These are phyloP conservation scores for Populus hybrid DNA, from an alignment of 441 rosid species.

Conservation along the genomic window DNA sequence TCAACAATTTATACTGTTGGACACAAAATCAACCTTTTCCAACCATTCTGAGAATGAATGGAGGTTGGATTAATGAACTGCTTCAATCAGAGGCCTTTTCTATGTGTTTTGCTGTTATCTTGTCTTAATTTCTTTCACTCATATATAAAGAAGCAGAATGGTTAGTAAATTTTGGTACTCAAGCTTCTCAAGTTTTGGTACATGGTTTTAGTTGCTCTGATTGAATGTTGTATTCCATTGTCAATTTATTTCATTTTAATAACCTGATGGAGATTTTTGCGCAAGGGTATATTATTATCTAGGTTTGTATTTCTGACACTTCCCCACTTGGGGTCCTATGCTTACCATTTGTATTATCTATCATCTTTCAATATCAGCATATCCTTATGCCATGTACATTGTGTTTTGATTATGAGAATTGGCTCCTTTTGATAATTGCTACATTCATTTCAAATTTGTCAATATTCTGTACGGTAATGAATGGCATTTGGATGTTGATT, in stretches of 20 bases:
- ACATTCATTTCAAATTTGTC: not conserved
- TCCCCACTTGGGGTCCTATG: not conserved
- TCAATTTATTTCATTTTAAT: conserved; percentile 16
- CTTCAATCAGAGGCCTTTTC: conserved; percentile 33
- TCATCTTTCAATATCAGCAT: not conserved
- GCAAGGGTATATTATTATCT: not conserved
- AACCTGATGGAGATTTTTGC: conserved; percentile 26
- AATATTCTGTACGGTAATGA: not conserved
- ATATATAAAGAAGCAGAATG: conserved; percentile 31
- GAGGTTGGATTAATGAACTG: conserved; percentile 36
- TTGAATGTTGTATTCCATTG: conserved; percentile 20
- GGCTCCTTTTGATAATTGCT: not conserved
- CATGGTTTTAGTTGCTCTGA: conserved; percentile 28
- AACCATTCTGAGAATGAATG: conserved; percentile 22
- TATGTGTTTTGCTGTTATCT: conserved; percentile 39
- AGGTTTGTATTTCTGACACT: not conserved
- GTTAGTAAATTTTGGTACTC: conserved; percentile 31
- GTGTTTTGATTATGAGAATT: not conserved
- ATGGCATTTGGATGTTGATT: not conserved
- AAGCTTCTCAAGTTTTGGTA: conserved; percentile 24
- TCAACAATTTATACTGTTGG: not conserved
- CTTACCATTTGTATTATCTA: not conserved
- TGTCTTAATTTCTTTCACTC: conserved; percentile 24
- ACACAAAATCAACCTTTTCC: conserved; percentile 17
- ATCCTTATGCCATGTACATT: not conserved